phyloP scores from a whole-genome alignment of 1,284 basidiomycete species.

The Pseudozyma pruni region DNA sequence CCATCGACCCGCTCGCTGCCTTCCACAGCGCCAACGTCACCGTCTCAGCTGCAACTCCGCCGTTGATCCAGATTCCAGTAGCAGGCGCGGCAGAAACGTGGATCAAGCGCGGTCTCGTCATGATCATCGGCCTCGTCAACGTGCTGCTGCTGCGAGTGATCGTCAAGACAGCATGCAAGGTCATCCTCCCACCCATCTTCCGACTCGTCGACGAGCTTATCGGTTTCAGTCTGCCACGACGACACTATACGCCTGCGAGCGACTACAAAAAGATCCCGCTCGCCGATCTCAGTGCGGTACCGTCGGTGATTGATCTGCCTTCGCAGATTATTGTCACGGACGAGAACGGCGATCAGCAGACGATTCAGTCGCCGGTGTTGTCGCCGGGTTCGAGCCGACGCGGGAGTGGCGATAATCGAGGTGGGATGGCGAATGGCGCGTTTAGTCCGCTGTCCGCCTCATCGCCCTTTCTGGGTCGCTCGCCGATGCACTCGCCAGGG shows the following conservation, averaged over 20 bases:
- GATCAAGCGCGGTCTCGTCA: slow-evolving; percentile 68
- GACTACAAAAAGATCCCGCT: slow-evolving; percentile 55
- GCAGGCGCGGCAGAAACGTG: slow-evolving; percentile 17
- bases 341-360: slow-evolving; percentile 33
- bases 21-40: background rate
- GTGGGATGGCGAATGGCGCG: background rate
- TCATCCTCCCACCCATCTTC: slow-evolving; percentile 55
- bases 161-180: slow-evolving; percentile 51
- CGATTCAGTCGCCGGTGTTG: slow-evolving; percentile 18
- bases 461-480: slow-evolving; percentile 1
- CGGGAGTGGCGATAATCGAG: slow-evolving; percentile 6
- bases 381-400: slow-evolving; percentile 15
- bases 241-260: slow-evolving; percentile 56
- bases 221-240: slow-evolving; percentile 56
- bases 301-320: slow-evolving; percentile 45
- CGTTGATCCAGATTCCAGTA: slow-evolving; percentile 28
- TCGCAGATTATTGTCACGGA: slow-evolving; percentile 48
- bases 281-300: slow-evolving; percentile 38
- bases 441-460: slow-evolving; percentile 4
- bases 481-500: slow-evolving; percentile 29
- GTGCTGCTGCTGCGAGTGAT: slow-evolving; percentile 88
- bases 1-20: slow-evolving; percentile 3
- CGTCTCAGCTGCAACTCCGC: background rate
- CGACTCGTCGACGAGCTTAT: slow-evolving; percentile 45
- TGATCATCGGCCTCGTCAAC: slow-evolving; percentile 71